phyloP scores from a whole-genome alignment of 139 green algal genomes.

The Volvox reticuliferus region DNA sequence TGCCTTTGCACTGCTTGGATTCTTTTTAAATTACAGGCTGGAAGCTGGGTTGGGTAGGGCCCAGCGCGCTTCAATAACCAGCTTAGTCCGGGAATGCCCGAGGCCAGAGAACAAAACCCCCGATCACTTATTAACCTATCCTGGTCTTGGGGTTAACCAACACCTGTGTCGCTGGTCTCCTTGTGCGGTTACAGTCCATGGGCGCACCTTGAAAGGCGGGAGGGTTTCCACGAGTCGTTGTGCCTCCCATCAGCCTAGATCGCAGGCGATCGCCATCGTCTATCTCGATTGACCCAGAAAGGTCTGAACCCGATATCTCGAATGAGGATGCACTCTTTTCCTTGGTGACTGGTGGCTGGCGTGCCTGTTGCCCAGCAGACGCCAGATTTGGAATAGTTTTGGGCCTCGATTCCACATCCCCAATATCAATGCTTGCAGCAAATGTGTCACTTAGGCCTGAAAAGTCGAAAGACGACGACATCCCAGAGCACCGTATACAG shows the following conservation, averaged over 20 bases:
- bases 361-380: background rate
- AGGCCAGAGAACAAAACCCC: too few relatives aligned
- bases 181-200: too few relatives aligned
- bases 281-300: slow-evolving; percentile 32
- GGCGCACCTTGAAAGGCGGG: background rate
- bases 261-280: background rate
- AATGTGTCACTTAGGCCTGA: slow-evolving; percentile 25
- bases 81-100: too few relatives aligned
- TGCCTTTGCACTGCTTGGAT: too few relatives aligned
- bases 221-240: background rate
- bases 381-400: background rate
- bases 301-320: slow-evolving; percentile 17
- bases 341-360: background rate
- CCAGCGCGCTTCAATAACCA: too few relatives aligned
- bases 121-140: too few relatives aligned
- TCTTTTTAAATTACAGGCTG: too few relatives aligned
- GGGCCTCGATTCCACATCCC: background rate
- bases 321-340: background rate
- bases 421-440: background rate
- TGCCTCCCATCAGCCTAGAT: background rate
- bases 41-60: too few relatives aligned
- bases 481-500: background rate
- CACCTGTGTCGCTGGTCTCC: too few relatives aligned
- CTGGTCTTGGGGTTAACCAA: too few relatives aligned
- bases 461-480: slow-evolving; percentile 20